phyloP scores from a whole-genome alignment of 768 basidiomycete species.

The Macrolepiota fuliginosa region DNA sequence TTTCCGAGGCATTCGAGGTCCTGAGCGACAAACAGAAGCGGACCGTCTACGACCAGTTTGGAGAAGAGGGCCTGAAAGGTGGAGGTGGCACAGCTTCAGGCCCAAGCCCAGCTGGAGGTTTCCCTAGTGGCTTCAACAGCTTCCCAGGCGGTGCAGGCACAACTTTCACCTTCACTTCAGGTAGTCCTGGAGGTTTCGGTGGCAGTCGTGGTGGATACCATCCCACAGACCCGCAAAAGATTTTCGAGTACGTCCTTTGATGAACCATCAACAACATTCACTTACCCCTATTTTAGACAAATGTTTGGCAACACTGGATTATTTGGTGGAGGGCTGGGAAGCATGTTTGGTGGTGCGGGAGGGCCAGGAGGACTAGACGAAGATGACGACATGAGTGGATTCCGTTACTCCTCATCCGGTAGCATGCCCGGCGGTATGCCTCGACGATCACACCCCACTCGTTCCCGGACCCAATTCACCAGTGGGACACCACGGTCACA shows the following conservation, averaged over 20 bases:
- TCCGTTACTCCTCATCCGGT: constrained; percentile 38
- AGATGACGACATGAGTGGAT: constrained; percentile 48
- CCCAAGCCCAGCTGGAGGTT: constrained; percentile 42
- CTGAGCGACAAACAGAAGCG: constrained; percentile 86
- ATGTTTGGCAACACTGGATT: constrained; percentile 46
- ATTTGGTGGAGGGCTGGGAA: constrained; percentile 33
- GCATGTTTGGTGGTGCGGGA: constrained; percentile 32
- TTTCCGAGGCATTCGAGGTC: constrained; percentile 96
- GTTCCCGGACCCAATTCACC: constrained; percentile 19
- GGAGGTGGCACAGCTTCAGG: constrained; percentile 54
- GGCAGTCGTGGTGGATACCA: constrained; percentile 52
- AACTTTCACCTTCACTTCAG: constrained; percentile 58
- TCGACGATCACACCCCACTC: constrained; percentile 27
- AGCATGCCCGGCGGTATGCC: constrained; percentile 59
- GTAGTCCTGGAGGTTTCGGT: constrained; percentile 39
- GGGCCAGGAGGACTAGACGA: constrained; percentile 38
- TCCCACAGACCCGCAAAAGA: constrained; percentile 80
- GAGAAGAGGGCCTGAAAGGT: constrained; percentile 91
- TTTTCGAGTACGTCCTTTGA: constrained; percentile 72
- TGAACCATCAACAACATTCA: not conserved
- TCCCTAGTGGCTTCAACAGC: constrained; percentile 30
- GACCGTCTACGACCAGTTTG: constrained; percentile 87
- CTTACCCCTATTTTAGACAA: constrained; percentile 37
- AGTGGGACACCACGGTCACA: constrained; percentile 17
- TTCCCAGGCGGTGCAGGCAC: constrained; percentile 45